Base-by-base conservation (phyloP, 106 monocot species). In the Dendrobium nobile region DNA sequence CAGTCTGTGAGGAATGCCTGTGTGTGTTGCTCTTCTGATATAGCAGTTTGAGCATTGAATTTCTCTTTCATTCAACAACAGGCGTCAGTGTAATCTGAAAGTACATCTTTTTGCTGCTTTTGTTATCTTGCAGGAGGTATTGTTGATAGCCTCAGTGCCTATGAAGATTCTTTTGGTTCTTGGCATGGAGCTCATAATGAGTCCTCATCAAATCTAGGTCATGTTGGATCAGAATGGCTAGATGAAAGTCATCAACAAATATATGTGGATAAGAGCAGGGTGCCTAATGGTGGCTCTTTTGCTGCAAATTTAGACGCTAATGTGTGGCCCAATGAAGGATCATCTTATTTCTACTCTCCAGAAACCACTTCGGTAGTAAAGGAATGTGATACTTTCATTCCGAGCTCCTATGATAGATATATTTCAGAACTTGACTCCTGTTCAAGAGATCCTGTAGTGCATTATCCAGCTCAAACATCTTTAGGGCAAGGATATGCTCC, bases 351-450 rank as follows among this genome's bases (percentile, higher is more conserved):
- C 55, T 75, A 54, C 27, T 42, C 79, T 37, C 55, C 65, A 19
- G 58, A 54, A 27, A 67, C 82, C 41, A 76, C 24, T 54, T 22
- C 73, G 79, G 44, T 73, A 1, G 26, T 74, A 26, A 47, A 82
- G 33, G 75, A 67, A 55, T 54, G 67, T 26, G 40, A 75, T 47
- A 11, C 47, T 11, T 74, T 73, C 72, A 67, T 65, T 73, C 45
- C 59, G 18, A 59, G 65, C 44, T 31, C 79, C 19, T 88, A 88
- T 81, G 88, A 88, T 56, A 80, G 84, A 18, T 91, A 86, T 41
- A 84, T 88, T 51, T 51, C 80, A 68, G 82, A 88, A 67, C 84
- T 91, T 78, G 80, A 33, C 27, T 82, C 91, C 26, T 75, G 80
- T 65, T 84, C 86, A 7, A 31, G 81, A 10, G 64, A 73, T 84